Evolutionary conservation across 2,329 filamentous ascomycete genomes (phyloP).

Genomic region (Chrysoporthe puriensis): DNA sequence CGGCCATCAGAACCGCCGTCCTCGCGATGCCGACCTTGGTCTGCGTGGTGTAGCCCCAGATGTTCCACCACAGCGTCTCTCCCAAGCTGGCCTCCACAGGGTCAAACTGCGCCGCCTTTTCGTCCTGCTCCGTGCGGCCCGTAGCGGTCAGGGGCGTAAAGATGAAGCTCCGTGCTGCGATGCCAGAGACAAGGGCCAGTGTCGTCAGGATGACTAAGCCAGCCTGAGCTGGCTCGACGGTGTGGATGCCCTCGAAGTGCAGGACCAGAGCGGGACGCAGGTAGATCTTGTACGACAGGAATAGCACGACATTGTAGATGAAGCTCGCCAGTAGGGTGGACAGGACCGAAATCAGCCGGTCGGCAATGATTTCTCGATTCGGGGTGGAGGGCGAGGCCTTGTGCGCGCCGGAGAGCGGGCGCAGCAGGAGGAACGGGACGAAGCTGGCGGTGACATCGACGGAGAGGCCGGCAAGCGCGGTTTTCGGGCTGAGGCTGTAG

Average conservation of each 20-base stretch:
- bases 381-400: slow-evolving; percentile 55
- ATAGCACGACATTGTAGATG: slow-evolving; percentile 76
- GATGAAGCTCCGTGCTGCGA: slow-evolving; percentile 75
- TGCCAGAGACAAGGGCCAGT: slow-evolving; percentile 60
- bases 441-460: slow-evolving; percentile 73
- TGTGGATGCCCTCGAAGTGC: slow-evolving; percentile 74
- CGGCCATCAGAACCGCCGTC: slow-evolving; percentile 61
- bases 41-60: slow-evolving; percentile 69
- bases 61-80: slow-evolving; percentile 73
- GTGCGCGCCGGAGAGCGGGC: slow-evolving; percentile 68
- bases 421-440: slow-evolving; percentile 75
- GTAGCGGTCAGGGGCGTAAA: slow-evolving; percentile 70
- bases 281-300: slow-evolving; percentile 68
- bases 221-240: slow-evolving; percentile 68
- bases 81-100: slow-evolving; percentile 65
- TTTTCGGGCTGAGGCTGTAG: slow-evolving; percentile 69
- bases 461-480: slow-evolving; percentile 62
- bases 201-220: slow-evolving; percentile 53
- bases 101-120: slow-evolving; percentile 59
- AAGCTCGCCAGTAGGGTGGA: slow-evolving; percentile 70
- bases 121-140: slow-evolving; percentile 52
- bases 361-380: slow-evolving; percentile 68
- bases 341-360: slow-evolving; percentile 63
- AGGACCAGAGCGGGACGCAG: slow-evolving; percentile 73
- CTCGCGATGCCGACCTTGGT: slow-evolving; percentile 67